phyloP scores from a whole-genome alignment of 164 flowering plant genomes.

The Aristolochia californica region DNA sequence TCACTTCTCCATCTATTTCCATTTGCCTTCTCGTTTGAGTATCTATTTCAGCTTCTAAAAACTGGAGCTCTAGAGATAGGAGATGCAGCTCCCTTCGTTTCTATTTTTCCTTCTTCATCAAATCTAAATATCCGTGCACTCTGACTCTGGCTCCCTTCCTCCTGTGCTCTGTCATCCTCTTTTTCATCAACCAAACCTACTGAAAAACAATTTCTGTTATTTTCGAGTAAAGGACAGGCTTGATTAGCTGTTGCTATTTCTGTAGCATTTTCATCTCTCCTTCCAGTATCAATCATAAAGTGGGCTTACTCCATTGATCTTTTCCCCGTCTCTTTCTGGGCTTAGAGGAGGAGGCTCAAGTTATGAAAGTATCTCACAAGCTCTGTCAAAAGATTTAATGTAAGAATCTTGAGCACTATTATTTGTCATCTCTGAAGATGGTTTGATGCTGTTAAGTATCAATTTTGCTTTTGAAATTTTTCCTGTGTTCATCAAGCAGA shows the following conservation, averaged over 20 bases:
- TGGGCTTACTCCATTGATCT: neutral
- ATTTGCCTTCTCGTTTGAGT: no score
- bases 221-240: no score
- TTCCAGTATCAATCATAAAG: no score
- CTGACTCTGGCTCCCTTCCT: neutral
- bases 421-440: constrained; percentile 12
- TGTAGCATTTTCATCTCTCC: neutral
- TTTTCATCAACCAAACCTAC: neutral
- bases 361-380: constrained; percentile 39
- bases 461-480: constrained; percentile 52
- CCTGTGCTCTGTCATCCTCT: no score
- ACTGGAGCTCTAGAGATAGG: no score
- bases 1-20: neutral
- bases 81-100: no score
- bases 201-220: no score
- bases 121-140: neutral
- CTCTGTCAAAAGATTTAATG: constrained; percentile 66
- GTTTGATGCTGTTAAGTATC: constrained; percentile 35
- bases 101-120: no score
- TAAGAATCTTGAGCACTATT: constrained; percentile 36
- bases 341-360: constrained; percentile 24
- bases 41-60: no score
- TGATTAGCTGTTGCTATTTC: neutral
- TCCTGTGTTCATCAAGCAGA: constrained; percentile 70
- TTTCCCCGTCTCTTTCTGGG: neutral